A percentile compares a stretch with the other conserved stretches of the same genome.
Conservation (phyloP, 2,329 filamentous ascomycete species). For the Colletotrichum sp. region DNA sequence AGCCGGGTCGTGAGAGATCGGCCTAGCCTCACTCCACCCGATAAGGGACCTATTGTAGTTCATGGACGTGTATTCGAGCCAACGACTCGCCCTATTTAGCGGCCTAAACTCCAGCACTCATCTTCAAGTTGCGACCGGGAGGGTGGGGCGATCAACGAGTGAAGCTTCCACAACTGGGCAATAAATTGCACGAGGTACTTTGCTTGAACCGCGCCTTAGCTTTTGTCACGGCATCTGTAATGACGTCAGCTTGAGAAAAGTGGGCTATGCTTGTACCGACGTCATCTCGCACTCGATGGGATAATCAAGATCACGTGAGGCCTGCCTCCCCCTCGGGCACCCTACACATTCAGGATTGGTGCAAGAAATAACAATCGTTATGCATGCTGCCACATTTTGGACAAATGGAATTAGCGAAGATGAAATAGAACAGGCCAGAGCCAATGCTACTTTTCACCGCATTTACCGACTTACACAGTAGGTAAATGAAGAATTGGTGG, state of each 20-base stretch:
- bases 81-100: not conserved
- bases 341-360: too few relatives aligned
- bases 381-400: too few relatives aligned
- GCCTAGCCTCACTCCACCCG: not conserved
- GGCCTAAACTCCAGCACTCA: rapidly evolving
- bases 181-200: not conserved
- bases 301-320: too few relatives aligned
- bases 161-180: not conserved
- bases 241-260: not conserved
- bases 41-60: not conserved
- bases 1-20: not conserved
- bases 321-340: too few relatives aligned
- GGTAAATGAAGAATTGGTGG: too few relatives aligned
- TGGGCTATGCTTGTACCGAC: too few relatives aligned
- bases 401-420: too few relatives aligned
- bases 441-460: too few relatives aligned
- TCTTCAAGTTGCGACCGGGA: not conserved
- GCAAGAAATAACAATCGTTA: rapidly evolving
- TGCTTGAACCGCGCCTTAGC: not conserved
- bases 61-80: rapidly evolving
- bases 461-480: too few relatives aligned
- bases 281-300: too few relatives aligned
- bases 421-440: too few relatives aligned
- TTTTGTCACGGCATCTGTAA: rapidly evolving
- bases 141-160: not conserved